These are phyloP conservation scores for Alternaria sp. DNA, from an alignment of 2,329 filamentous ascomycete genomes.

Conservation along the genomic window DNA sequence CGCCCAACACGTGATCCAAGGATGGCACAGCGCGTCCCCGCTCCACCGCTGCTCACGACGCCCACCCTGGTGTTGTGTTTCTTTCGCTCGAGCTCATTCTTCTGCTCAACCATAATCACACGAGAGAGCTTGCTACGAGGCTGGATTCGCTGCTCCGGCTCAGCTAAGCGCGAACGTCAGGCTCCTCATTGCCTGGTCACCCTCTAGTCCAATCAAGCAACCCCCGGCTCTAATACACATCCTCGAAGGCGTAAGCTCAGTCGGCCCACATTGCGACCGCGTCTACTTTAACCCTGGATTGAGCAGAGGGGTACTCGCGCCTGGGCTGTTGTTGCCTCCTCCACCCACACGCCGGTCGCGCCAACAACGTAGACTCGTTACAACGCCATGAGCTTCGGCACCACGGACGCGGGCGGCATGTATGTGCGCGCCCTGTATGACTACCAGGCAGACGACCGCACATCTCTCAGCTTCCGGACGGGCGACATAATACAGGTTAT, in stretches of 20 bases:
- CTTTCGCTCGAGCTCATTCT: constrained; percentile 20
- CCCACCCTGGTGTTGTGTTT: constrained; percentile 26
- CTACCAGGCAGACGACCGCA: constrained; percentile 96
- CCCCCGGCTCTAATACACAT: constrained; percentile 38
- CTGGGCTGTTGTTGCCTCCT: constrained; percentile 16
- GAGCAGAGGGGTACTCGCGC: constrained; percentile 27
- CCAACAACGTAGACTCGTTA: constrained; percentile 5
- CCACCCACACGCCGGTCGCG: constrained; percentile 16
- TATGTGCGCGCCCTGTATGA: constrained; percentile 94
- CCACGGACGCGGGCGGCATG: constrained; percentile 64
- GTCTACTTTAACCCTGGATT: constrained; percentile 18
- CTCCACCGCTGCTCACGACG: constrained; percentile 27
- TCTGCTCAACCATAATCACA: constrained; percentile 15
- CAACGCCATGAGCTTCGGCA: constrained; percentile 28
- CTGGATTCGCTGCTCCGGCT: constrained; percentile 36
- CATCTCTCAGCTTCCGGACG: constrained; percentile 93
- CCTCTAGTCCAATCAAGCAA: constrained; percentile 43
- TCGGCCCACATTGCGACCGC: constrained; percentile 21
- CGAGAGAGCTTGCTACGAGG: constrained; percentile 23
- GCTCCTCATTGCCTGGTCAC: constrained; percentile 39
- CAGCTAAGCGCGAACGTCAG: constrained; percentile 42
- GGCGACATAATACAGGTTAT: constrained; percentile 98
- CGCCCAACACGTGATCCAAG: constrained; percentile 20
- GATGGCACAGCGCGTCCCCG: constrained; percentile 19
- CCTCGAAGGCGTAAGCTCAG: constrained; percentile 28